Conservation (phyloP, 2,329 filamentous ascomycete species). For the Microcyclospora tardicrescens region DNA sequence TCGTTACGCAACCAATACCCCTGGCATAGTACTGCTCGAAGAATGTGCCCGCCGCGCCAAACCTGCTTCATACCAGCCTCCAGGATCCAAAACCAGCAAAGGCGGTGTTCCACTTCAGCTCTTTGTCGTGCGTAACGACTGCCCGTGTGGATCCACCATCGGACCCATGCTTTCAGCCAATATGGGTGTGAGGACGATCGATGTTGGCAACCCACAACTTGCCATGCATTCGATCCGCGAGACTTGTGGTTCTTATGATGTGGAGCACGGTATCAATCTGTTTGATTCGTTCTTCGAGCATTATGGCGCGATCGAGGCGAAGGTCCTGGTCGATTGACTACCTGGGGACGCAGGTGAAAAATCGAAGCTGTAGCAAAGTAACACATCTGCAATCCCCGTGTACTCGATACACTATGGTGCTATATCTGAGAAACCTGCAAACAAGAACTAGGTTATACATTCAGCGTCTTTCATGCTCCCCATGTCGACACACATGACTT, state of each 20-base stretch:
- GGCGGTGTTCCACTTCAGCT: slow-evolving; percentile 78
- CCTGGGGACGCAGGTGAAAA: too few relatives aligned
- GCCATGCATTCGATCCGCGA: slow-evolving; percentile 97
- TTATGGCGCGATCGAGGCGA: slow-evolving; percentile 70
- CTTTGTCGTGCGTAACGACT: slow-evolving; percentile 94
- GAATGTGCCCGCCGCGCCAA: slow-evolving; percentile 60
- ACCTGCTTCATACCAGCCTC: slow-evolving; percentile 18
- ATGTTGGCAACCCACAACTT: slow-evolving; percentile 85
- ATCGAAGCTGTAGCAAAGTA: too few relatives aligned
- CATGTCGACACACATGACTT: too few relatives aligned
- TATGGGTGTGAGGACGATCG: slow-evolving; percentile 75
- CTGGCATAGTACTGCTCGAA: slow-evolving; percentile 83
- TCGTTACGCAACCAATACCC: slow-evolving; percentile 90
- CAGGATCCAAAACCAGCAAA: slow-evolving; percentile 31
- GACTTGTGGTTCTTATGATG: slow-evolving; percentile 76
- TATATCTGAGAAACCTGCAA: too few relatives aligned
- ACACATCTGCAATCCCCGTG: too few relatives aligned
- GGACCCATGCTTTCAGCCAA: slow-evolving; percentile 89
- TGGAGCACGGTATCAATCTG: slow-evolving; percentile 70
- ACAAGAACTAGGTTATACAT: too few relatives aligned
- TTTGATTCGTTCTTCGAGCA: slow-evolving; percentile 80
- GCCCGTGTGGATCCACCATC: slow-evolving; percentile 87
- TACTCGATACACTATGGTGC: too few relatives aligned
- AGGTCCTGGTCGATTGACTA: slow-evolving; percentile 63
- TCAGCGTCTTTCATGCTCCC: too few relatives aligned